Evolutionary conservation across 306 rosid genomes (phyloP), one percentile per base, ranked within the genome.

Genomic region (Cajanus cajan): DNA sequence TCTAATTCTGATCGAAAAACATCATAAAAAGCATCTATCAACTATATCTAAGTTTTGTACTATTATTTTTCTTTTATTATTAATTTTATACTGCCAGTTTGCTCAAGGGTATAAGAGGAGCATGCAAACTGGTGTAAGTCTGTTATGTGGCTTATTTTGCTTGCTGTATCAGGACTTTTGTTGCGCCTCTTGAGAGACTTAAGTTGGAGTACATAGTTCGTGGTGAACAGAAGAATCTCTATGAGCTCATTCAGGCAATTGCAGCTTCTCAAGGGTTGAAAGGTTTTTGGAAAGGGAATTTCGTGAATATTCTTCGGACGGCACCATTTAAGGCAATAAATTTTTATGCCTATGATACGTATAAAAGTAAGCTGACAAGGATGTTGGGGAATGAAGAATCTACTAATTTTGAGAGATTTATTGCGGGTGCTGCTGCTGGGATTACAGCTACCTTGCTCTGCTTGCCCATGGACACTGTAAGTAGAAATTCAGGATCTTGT

Each of bases 231-330:
- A 89, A 83, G 89, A 48, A 89, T 78, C 85, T 95, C 8, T 68
- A 81, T 22, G 91, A 90, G 65, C 90, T 95, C n/a, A 81, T 95
- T 62, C 84, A 82, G 77, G 44, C 86, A 36, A 95, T 95, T 81
- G 90, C 96, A 5, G 78, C 83, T 78, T 84, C 97, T 66, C 99
- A 95, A 89, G 99, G 99, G 15, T 73, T 95, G 88, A 93, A 57
- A 77, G 99, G 99, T 1, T 95, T 95, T 82, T 95, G 99, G 98
- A 95, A 84, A 85, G 99, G 99, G 61, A 95, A 95, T 78, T 73
- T 95, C 61, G 96, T 95, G 63, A 93, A 95, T 80, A 89, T 95
- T 83, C 98, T 95, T 79, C 90, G 99, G 52, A 93, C 99, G 0
- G 98, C 99, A 5, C 99, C 98, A 2, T 95, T 95, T 82, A 95